phyloP scores from a whole-genome alignment of 495 filamentous ascomycete genomes.

The Parachaetomium inaequale region DNA sequence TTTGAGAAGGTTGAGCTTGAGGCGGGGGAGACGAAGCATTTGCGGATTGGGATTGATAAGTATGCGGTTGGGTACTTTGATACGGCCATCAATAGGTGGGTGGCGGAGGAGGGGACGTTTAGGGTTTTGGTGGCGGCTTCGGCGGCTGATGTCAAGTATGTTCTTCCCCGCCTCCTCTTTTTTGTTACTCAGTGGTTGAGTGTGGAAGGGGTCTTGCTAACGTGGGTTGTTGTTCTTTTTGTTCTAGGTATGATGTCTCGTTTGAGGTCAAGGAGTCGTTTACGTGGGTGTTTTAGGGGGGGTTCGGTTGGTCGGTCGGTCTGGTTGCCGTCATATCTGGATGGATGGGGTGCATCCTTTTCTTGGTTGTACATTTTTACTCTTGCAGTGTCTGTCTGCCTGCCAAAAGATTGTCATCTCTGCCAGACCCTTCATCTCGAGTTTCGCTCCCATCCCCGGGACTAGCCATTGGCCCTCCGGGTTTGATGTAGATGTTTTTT shows the following conservation, averaged over 20 bases:
- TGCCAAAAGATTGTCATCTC: no score
- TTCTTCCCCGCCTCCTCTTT: neutral
- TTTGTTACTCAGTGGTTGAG: neutral
- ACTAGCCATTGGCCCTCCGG: neutral
- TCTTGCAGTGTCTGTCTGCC: no score
- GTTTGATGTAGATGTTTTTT: neutral
- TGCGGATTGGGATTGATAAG: constrained; percentile 65
- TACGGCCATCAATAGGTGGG: constrained; percentile 64
- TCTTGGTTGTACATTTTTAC: neutral
- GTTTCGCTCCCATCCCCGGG: neutral
- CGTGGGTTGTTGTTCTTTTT: neutral
- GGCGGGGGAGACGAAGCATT: constrained; percentile 63
- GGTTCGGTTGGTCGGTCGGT: neutral
- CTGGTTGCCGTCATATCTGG: no score
- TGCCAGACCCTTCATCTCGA: no score
- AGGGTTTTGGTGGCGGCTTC: constrained; percentile 60
- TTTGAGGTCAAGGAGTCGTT: constrained; percentile 59
- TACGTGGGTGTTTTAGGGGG: constrained; percentile 49
- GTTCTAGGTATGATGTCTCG: constrained; percentile 40
- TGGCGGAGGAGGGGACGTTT: constrained; percentile 73
- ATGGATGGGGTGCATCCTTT: no score
- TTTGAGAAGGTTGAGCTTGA: constrained; percentile 74
- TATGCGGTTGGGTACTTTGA: constrained; percentile 82
- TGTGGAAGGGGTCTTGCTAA: constrained; percentile 10
- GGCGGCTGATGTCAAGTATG: constrained; percentile 46